A percentile compares a stretch with the other conserved stretches of the same genome.
phyloP scores from a whole-genome alignment of 2,329 filamentous ascomycete species.

The Cladorrhinum sp. region DNA sequence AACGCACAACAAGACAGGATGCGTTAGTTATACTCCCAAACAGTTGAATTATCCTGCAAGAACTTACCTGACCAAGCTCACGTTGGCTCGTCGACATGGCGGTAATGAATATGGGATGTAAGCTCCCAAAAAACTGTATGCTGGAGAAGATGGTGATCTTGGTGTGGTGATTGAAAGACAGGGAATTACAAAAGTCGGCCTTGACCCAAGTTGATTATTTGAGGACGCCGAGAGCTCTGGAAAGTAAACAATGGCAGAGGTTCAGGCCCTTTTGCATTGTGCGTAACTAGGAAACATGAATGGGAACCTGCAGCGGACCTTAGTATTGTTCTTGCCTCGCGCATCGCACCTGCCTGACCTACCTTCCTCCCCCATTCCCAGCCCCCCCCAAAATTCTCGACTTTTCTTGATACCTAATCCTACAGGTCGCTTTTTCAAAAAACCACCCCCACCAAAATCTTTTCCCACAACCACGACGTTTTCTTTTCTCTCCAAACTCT shows the following conservation, averaged over 20 bases:
- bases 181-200: not conserved
- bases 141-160: not conserved
- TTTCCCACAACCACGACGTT: not conserved
- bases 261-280: not conserved
- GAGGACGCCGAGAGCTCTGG: not conserved
- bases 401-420: not conserved
- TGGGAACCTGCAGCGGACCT: not conserved
- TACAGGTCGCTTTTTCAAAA: not conserved
- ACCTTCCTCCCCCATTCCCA: not conserved
- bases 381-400: not conserved
- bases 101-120: not conserved
- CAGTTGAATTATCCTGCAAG: not conserved
- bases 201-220: not conserved
- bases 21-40: not conserved
- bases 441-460: no score
- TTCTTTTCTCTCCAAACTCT: not conserved
- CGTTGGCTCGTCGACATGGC: not conserved
- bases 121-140: not conserved
- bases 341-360: no score
- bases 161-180: not conserved
- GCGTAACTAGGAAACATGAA: not conserved
- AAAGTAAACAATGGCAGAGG: not conserved
- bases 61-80: conserved; percentile 6
- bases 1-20: not conserved
- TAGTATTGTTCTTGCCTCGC: no score